Evolutionary conservation across 345 rosid genomes (phyloP), one percentile per base, ranked within the genome.

Genomic region (Linum tenue): DNA sequence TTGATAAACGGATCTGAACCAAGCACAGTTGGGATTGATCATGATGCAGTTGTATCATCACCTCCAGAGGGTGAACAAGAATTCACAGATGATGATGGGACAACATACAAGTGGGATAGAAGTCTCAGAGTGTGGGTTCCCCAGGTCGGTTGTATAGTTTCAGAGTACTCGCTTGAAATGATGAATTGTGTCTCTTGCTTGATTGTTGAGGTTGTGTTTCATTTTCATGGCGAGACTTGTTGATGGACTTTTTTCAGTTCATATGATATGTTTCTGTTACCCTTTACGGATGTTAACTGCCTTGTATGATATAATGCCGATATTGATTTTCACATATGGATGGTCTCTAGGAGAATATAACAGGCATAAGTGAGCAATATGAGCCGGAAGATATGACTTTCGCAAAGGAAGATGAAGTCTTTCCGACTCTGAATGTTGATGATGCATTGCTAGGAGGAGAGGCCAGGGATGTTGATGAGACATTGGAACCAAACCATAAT

Each of bases 61-160:
- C 97, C 94, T 44, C 95, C 97, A 14, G 92, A 91, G 43, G 97
- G 88, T 22, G 97, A 86, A 78, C 86, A 88, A 63, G 96, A 94
- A 84, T 94, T 94, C 73, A 82, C 86, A 0, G 96, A 94, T 81
- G 99, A 94, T 72, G 97, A 88, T 77, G 97, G 98, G 38, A 91
- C 95, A 60, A 77, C 63, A 55, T 90, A 94, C 79, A 88, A 83
- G 83, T 90, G 97, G 97, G 80, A 90, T 78, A 75, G 75, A 74
- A 60, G 76, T 69, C 80, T 81, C 66, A 79, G 89, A 75, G 96
- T 78, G 68, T 94, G 96, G 91, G 97, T 74, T 81, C 97, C 97
- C 71, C 95, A 91, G 97, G 99, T 94, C 67, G 74, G 79, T 77
- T 62, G 14, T 63, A 60, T 40, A 3, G 37, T 60, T 65, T 42